Base-by-base conservation (phyloP, 2,329 filamentous ascomycete genomes). In the Colletotrichum tropicicola region DNA sequence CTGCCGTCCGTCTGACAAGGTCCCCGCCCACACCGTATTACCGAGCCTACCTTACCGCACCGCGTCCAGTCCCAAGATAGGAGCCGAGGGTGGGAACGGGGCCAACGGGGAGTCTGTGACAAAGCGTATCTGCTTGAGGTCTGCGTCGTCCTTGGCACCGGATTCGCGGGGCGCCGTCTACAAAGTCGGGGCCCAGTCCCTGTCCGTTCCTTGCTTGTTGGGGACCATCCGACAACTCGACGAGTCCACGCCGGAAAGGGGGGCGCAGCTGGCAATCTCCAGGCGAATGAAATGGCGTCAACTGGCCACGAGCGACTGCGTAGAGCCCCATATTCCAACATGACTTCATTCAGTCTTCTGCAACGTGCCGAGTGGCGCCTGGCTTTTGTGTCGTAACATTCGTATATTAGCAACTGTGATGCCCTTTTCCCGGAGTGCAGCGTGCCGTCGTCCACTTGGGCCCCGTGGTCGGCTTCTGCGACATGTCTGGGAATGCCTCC, bases 251-350 rank as follows among this genome's bases (percentile, higher is more conserved):
- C 43, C 43, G 37, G 21, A 27, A 17, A 35, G 37, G 32, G 48
- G 62, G 48, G 48, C 48, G 43, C 35, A 61, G 57, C 45, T 49
- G 56, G 61, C 13, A 48, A 44, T 62, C 30, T 53, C 60, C 55
- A 68, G 39, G 59, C 78, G 78, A 81, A 82, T 81, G 70, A 73
- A 73, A 77, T 68, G 71, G 67, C 74, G 71, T 72, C 69, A 70
- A 75, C 56, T 66, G 70, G 66, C 76, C 79, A 81, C 79, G 79
- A 75, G 78, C 60, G 69, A 68, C 51, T 65, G 67, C 57, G 60
- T 28, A 4, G 13, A 53, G 30, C 32, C 37, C 44, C 17, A 28
- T 56, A 19, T 62, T 23, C 37, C 25, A 43, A 56, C 43, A 51
- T 56, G 51, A 45, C 58, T 62, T 65, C 58, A 52, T 52, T 25